Evolutionary conservation across 2,329 filamentous ascomycete genomes (phyloP).

Genomic region (Davidsoniella virescens): DNA sequence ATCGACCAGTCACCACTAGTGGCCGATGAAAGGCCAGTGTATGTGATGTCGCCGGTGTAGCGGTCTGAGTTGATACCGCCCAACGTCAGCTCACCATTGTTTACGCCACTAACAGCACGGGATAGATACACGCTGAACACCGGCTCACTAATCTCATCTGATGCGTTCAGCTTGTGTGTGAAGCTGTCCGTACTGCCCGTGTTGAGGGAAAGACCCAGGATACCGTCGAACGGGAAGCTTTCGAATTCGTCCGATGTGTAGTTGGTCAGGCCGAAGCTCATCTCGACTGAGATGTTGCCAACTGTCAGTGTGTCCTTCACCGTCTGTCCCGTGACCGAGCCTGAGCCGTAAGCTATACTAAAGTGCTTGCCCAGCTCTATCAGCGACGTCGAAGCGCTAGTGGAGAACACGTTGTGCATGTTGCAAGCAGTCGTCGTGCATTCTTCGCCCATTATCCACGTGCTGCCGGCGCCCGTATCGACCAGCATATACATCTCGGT

Average conservation of each 20-base stretch:
- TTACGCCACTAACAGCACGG: constrained; percentile 45
- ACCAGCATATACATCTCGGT: constrained; percentile 45
- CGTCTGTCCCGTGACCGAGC: constrained; percentile 50
- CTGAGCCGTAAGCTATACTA: constrained; percentile 59
- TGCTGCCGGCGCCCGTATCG: constrained; percentile 54
- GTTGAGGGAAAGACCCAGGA: constrained; percentile 59
- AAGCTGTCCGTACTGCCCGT: constrained; percentile 47
- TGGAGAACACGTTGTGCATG: constrained; percentile 54
- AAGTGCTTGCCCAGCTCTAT: constrained; percentile 38
- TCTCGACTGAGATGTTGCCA: constrained; percentile 44
- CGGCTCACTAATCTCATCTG: constrained; percentile 36
- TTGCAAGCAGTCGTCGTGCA: constrained; percentile 52
- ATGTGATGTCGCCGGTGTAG: constrained; percentile 52
- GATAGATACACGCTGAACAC: constrained; percentile 52
- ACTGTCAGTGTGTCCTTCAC: constrained; percentile 51
- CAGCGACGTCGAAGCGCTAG: constrained; percentile 47
- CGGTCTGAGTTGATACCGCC: constrained; percentile 51
- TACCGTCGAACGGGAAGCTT: constrained; percentile 73
- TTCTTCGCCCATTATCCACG: constrained; percentile 64
- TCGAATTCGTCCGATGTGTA: constrained; percentile 58
- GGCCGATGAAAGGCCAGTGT: constrained; percentile 36
- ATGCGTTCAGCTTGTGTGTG: constrained; percentile 41
- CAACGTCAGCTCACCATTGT: constrained; percentile 64
- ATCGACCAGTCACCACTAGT: constrained; percentile 55
- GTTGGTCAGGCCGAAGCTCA: constrained; percentile 58